Percentiles rank a stretch among this genome's conserved stretches.
Conservation (phyloP, 164 flowering plant genomes). For the Chloranthus sessilifolius region DNA sequence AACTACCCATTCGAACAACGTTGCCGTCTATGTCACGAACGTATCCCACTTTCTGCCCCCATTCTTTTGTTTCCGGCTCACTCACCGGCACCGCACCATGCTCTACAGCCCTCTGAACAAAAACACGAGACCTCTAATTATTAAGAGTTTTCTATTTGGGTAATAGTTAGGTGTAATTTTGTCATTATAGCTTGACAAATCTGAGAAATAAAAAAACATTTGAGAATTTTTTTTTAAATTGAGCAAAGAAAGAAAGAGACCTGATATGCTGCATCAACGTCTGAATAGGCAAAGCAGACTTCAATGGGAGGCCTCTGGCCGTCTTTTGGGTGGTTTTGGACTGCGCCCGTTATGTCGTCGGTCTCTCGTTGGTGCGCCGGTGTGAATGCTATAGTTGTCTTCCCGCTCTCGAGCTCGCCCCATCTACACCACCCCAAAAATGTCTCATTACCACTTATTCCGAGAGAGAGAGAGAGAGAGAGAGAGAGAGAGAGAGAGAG, state of each 20-base stretch:
- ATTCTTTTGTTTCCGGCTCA: constrained; percentile 73
- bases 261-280: constrained; percentile 81
- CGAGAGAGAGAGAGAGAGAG: too few relatives aligned
- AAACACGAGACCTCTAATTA: background rate
- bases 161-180: too few relatives aligned
- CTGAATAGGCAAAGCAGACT: constrained; percentile 59
- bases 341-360: constrained; percentile 56
- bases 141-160: too few relatives aligned
- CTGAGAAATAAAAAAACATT: too few relatives aligned
- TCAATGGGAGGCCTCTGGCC: constrained; percentile 46
- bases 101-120: constrained; percentile 74
- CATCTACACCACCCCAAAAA: too few relatives aligned
- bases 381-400: constrained; percentile 81
- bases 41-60: constrained; percentile 94
- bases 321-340: constrained; percentile 20
- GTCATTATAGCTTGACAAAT: too few relatives aligned
- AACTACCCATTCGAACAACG: constrained; percentile 69
- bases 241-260: constrained; percentile 16
- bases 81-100: constrained; percentile 68
- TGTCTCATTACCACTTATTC: too few relatives aligned
- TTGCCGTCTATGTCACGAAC: constrained; percentile 76
- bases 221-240: too few relatives aligned
- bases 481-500: background rate
- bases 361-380: constrained; percentile 77
- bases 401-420: constrained; percentile 86